Evolutionary conservation across 176 grass and related monocot genomes (phyloP).

Genomic region (Paspalum vaginatum): DNA sequence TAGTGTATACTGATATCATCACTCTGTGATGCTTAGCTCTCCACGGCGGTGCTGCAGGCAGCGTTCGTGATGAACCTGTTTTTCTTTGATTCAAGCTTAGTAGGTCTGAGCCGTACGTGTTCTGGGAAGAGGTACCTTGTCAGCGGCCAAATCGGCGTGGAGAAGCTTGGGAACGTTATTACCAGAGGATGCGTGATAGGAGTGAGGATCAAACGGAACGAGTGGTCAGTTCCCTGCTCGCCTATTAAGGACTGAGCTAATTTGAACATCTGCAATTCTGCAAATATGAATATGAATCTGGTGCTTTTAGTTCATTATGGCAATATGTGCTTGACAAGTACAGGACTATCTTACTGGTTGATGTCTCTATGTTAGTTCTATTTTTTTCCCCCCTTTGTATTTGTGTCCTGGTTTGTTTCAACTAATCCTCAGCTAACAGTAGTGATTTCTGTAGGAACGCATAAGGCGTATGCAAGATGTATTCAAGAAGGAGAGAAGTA

Average conservation of each 20-base stretch:
- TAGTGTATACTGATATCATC: no score
- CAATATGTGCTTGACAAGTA: not conserved
- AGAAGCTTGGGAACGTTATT: constrained; percentile 58
- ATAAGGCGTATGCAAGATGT: constrained; percentile 73
- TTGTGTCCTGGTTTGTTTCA: constrained; percentile 38
- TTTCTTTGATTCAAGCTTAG: constrained; percentile 52
- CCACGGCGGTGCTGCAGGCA: not conserved
- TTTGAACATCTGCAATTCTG: not conserved
- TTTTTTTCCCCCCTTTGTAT: not conserved
- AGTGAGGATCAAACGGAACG: constrained; percentile 65
- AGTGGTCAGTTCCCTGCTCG: constrained; percentile 61
- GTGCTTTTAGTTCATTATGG: not conserved
- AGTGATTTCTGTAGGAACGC: constrained; percentile 59
- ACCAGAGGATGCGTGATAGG: constrained; percentile 48
- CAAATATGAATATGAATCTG: no score
- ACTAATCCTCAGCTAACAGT: constrained; percentile 33
- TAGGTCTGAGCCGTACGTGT: constrained; percentile 52
- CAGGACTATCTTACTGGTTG: not conserved
- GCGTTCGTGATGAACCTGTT: not conserved
- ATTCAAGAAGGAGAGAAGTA: constrained; percentile 76
- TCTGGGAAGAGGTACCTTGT: constrained; percentile 48
- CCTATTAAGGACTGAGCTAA: not conserved
- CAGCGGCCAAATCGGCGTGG: constrained; percentile 15
- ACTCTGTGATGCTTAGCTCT: no score
- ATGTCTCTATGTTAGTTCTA: not conserved